phyloP scores from a whole-genome alignment of 2,329 filamentous ascomycete species.

The Thelonectria blattea region DNA sequence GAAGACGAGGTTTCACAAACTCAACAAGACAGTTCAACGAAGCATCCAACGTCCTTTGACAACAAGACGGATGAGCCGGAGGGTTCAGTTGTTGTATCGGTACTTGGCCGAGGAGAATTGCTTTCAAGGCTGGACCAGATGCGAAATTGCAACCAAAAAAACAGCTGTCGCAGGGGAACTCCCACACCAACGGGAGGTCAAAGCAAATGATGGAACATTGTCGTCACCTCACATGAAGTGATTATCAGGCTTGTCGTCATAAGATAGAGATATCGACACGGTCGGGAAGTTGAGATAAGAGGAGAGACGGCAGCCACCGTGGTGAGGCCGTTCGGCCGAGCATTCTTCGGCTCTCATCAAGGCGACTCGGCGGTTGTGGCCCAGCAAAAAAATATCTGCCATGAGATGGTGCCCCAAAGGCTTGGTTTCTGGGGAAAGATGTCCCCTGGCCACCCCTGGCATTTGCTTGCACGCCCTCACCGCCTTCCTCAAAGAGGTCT shows the following conservation, averaged over 20 bases:
- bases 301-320: neutral
- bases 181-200: conserved; percentile 17
- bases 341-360: conserved; percentile 32
- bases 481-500: conserved; percentile 38
- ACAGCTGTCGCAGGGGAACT: conserved; percentile 25
- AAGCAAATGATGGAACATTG: conserved; percentile 25
- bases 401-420: conserved; percentile 43
- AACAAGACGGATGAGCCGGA: conserved; percentile 29
- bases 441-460: conserved; percentile 37
- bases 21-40: neutral
- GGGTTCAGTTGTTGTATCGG: conserved; percentile 28
- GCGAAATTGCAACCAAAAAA: conserved; percentile 34
- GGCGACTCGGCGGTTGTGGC: conserved; percentile 23
- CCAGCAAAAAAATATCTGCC: conserved; percentile 33
- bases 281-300: conserved; percentile 29
- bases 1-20: neutral
- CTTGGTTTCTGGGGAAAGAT: conserved; percentile 40
- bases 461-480: conserved; percentile 25
- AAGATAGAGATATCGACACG: conserved; percentile 22
- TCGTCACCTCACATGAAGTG: conserved; percentile 31
- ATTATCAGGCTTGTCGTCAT: conserved; percentile 25
- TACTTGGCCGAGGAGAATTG: conserved; percentile 32
- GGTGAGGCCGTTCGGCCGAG: conserved; percentile 37
- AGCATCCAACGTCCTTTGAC: neutral
- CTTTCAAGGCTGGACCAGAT: conserved; percentile 28